A percentile compares a stretch with the other conserved stretches of the same genome.
phyloP scores from a whole-genome alignment of 768 basidiomycete genomes.

The Cystobasidium tubakii region DNA sequence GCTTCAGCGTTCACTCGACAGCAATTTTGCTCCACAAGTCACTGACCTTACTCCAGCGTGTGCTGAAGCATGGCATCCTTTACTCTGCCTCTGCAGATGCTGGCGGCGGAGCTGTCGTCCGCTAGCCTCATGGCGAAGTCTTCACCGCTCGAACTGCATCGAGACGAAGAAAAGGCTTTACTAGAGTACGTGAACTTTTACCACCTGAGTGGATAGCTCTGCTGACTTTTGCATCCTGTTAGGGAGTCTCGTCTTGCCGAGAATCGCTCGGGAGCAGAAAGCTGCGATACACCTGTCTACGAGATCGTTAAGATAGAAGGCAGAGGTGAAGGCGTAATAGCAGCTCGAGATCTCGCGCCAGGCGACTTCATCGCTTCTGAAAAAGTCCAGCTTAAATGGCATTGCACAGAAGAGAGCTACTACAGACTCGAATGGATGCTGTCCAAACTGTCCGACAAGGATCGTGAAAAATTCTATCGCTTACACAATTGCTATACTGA shows the following conservation, averaged over 20 bases:
- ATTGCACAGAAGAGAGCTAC: background rate
- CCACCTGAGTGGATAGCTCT: background rate
- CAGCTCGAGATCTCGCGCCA: background rate
- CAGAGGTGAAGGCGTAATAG: constrained; percentile 4
- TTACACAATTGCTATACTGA: background rate
- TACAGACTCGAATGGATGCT: background rate
- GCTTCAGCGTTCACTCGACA: no score
- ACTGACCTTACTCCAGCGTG: no score
- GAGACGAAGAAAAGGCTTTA: background rate
- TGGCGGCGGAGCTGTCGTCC: no score
- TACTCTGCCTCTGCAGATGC: no score
- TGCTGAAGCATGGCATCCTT: no score
- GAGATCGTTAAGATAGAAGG: background rate
- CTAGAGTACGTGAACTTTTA: background rate
- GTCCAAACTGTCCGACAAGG: background rate
- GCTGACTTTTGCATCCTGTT: background rate
- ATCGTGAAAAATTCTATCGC: background rate
- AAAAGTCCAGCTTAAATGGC: background rate
- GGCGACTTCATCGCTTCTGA: background rate
- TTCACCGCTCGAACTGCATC: no score
- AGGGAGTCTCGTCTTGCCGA: background rate
- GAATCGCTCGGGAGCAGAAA: background rate
- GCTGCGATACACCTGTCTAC: background rate
- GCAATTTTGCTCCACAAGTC: no score
- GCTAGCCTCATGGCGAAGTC: no score